These are phyloP conservation scores for Dacryopinax primogenitus DNA, from an alignment of 768 basidiomycete genomes.

Conservation along the genomic window DNA sequence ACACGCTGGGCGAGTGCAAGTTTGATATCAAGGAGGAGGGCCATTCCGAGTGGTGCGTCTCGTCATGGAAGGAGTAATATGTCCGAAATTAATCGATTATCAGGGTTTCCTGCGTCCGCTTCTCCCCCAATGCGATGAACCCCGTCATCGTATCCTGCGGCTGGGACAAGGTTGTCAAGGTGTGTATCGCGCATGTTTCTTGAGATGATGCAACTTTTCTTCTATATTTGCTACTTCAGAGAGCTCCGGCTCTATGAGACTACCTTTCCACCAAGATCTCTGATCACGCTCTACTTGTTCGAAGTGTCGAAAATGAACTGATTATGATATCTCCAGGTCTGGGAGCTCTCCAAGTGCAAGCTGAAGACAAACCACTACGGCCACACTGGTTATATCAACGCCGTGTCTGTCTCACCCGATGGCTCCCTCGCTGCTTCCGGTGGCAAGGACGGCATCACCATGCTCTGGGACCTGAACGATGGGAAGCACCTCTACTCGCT, in stretches of 20 bases:
- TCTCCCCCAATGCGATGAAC: conserved; percentile 94
- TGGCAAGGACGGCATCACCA: conserved; percentile 98
- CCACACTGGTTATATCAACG: conserved; percentile 98
- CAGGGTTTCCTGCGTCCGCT: conserved; percentile 98
- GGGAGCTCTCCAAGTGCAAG: conserved; percentile 99
- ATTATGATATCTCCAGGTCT: conserved; percentile 50
- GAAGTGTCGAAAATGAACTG: conserved; percentile 9
- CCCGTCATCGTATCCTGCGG: conserved; percentile 98
- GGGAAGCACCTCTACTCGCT: conserved; percentile 99
- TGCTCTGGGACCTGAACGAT: conserved; percentile 99
- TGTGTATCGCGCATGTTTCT: conserved; percentile 31
- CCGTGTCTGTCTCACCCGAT: conserved; percentile 95
- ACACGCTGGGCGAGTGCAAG: conserved; percentile 99
- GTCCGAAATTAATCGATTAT: not conserved
- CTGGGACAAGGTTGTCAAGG: conserved; percentile 99
- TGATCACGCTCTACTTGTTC: conserved; percentile 32
- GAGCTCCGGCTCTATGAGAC: conserved; percentile 57
- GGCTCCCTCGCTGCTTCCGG: conserved; percentile 98
- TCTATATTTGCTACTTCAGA: conserved; percentile 89
- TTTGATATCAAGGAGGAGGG: conserved; percentile 99
- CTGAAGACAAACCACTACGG: conserved; percentile 99
- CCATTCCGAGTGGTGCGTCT: conserved; percentile 77
- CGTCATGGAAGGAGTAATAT: not conserved
- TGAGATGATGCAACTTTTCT: conserved; percentile 36
- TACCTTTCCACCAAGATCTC: conserved; percentile 71